Percentiles rank a stretch among this genome's conserved stretches.
Evolutionary conservation across 768 basidiomycete species (phyloP).

Genomic region (Naganishia randhawae): DNA sequence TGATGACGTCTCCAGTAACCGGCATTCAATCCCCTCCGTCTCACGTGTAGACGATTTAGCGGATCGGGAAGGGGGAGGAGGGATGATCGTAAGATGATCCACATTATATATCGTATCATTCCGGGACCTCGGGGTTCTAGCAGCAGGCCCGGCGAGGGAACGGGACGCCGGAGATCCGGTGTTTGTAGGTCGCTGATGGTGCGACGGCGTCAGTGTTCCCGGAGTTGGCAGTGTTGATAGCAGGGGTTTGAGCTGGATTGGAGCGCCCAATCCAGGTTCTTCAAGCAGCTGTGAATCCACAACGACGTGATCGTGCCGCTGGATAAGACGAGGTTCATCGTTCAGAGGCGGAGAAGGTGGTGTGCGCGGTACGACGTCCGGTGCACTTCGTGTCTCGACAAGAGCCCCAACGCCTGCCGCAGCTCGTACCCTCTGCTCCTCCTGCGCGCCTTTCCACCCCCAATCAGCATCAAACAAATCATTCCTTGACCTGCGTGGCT

Average conservation of each 20-base stretch:
- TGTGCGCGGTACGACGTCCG: background rate
- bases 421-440: background rate
- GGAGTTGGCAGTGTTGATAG: too few relatives aligned
- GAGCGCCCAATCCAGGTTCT: background rate
- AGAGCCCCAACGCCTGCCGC: background rate
- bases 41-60: too few relatives aligned
- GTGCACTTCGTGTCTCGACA: background rate
- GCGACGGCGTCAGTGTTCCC: background rate
- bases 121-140: background rate
- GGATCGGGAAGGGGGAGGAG: background rate
- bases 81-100: background rate
- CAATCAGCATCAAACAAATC: conserved; percentile 23
- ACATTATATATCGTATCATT: conserved; percentile 16
- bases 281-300: background rate
- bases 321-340: background rate
- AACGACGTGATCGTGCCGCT: background rate
- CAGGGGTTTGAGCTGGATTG: conserved; percentile 1
- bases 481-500: conserved; percentile 1
- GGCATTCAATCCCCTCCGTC: background rate
- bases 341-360: background rate
- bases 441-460: conserved; percentile 19
- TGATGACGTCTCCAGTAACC: background rate
- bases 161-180: background rate
- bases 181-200: background rate
- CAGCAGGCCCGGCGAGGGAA: background rate